Base-by-base conservation (phyloP, 805 yeast genomes). In the Kodamaea leandrae region DNA sequence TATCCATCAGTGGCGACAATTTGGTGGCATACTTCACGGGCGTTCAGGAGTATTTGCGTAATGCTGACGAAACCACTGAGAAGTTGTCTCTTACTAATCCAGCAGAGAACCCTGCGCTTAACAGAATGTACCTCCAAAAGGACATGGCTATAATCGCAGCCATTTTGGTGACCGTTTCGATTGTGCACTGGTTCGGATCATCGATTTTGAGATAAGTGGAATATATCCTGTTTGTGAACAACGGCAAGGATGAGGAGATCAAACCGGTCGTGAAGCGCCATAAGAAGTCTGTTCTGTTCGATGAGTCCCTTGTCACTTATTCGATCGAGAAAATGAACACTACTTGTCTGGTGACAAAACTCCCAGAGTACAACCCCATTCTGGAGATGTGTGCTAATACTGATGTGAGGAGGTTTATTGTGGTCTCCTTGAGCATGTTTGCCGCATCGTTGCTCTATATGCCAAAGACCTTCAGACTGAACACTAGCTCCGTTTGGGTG, bases 271-370 rank as follows among this genome's bases (percentile, higher is more conserved):
- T 16, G 20, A 44, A 32, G 37, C 27, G 21, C 33, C 50, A 39
- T 37, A 44, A 30, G 15, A 53, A 53, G 36, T 36, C 49, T 4
- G 58, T 54, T 5, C 44, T 50, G n/a, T 54, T 54, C 38, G 49
- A 51, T 27, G 49, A 45, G 17, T 44, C 45, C 17, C 33, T 49
- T 17, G 41, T 45, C 6, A 51, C 53, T 4, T 45, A 36, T 41
- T 47, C 42, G 28, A 46, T 49, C 38, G 42, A 39, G 48, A 47
- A 10, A 24, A 29, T 10, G 20, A 25, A 28, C 26, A 18, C 33
- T 18, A n/a, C 20, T 9, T 17, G 21, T 16, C n/a, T 15, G 14
- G 36, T 32, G 9, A 32, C 32, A 8, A 28, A 28, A 17, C 33
- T 37, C 10, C 40, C 25, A 13, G 33, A 20, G n/a, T 20, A 38